Conservation (phyloP, 306 rosid genomes). For the Malus domestica region ASM211411v1 NC_041792.1:31741907-31742406, state of each 20-base stretch:
- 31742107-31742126: neutral
- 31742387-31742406: conserved; percentile 4
- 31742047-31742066: neutral
- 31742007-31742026: neutral
- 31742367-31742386: neutral
- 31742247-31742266: neutral
- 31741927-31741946: neutral
- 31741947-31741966: neutral
- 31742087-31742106: neutral
- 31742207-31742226: neutral
- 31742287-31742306: neutral
- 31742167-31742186: neutral
- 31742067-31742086: neutral
- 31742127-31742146: neutral
- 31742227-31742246: neutral
- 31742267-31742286: neutral
- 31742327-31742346: neutral
- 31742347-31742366: neutral
- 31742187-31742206: neutral
- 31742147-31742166: neutral
- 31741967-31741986: neutral
- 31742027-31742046: neutral
- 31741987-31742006: neutral
- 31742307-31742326: neutral
- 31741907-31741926: neutral